Evolutionary conservation across 176 grass and related monocot species (phyloP).

Genomic region (Poa annua): DNA sequence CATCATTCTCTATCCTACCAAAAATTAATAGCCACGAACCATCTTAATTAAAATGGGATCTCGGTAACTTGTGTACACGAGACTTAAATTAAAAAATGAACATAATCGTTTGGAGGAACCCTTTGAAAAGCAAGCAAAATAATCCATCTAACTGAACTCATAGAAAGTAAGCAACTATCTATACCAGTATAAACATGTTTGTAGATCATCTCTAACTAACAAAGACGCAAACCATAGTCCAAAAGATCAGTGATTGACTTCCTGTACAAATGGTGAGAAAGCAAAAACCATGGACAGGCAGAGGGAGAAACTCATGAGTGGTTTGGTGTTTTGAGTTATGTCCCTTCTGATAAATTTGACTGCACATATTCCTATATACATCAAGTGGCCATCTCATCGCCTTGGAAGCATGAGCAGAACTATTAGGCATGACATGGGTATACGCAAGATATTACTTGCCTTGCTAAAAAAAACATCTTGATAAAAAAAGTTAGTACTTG

Average conservation of each 20-base stretch:
- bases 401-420: conserved; percentile 25
- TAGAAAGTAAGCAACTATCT: not conserved
- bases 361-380: conserved; percentile 16
- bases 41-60: conserved; percentile 22
- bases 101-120: not conserved
- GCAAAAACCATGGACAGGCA: not conserved
- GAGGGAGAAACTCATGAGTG: not conserved
- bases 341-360: not conserved
- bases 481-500: not conserved
- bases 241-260: conserved; percentile 14
- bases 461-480: too few species aligned
- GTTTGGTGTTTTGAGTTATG: not conserved
- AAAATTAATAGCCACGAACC: not conserved
- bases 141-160: not conserved
- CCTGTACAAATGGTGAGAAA: not conserved
- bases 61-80: not conserved
- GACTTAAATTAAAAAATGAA: not conserved
- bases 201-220: not conserved
- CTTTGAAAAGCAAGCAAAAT: conserved; percentile 1
- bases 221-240: not conserved
- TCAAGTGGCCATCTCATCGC: not conserved
- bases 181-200: not conserved
- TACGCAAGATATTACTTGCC: not conserved
- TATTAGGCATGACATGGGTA: conserved; percentile 5
- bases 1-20: conserved; percentile 21